Percentiles rank a stretch among this genome's conserved stretches.
Conservation (phyloP, 2,329 filamentous ascomycete species). For the Sporothrix humicola region DNA sequence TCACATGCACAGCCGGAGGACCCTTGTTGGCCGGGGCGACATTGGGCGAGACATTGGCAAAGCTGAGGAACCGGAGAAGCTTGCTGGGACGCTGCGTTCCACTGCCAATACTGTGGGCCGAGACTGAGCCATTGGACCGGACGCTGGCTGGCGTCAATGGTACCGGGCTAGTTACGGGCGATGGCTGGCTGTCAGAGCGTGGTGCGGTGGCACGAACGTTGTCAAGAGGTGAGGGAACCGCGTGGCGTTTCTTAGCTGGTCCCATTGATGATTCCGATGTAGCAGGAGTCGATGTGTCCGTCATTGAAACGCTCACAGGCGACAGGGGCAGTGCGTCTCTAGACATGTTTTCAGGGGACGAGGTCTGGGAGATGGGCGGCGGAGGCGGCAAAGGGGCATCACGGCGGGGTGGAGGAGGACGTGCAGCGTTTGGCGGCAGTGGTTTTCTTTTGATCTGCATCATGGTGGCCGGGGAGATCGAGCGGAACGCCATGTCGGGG, state of each 20-base stretch:
- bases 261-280: slow-evolving; percentile 15
- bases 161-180: slow-evolving; percentile 40
- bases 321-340: slow-evolving; percentile 42
- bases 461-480: not conserved
- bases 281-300: slow-evolving; percentile 16
- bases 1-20: slow-evolving; percentile 36
- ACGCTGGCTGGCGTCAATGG: slow-evolving; percentile 42
- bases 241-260: slow-evolving; percentile 37
- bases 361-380: slow-evolving; percentile 39
- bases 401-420: slow-evolving; percentile 32
- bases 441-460: slow-evolving; percentile 18
- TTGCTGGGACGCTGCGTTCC: slow-evolving; percentile 47
- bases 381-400: slow-evolving; percentile 46
- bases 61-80: slow-evolving; percentile 50
- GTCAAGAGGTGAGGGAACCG: slow-evolving; percentile 38
- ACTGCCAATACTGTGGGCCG: slow-evolving; percentile 46
- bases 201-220: slow-evolving; percentile 34
- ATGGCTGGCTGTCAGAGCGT: slow-evolving; percentile 36
- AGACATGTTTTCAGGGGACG: slow-evolving; percentile 32
- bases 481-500: slow-evolving; percentile 4
- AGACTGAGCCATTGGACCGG: slow-evolving; percentile 42
- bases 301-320: slow-evolving; percentile 18
- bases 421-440: not conserved
- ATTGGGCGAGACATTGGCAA: slow-evolving; percentile 42
- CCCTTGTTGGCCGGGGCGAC: slow-evolving; percentile 37